Conservation (phyloP, 306 rosid species). For the Inga laurina region DNA sequence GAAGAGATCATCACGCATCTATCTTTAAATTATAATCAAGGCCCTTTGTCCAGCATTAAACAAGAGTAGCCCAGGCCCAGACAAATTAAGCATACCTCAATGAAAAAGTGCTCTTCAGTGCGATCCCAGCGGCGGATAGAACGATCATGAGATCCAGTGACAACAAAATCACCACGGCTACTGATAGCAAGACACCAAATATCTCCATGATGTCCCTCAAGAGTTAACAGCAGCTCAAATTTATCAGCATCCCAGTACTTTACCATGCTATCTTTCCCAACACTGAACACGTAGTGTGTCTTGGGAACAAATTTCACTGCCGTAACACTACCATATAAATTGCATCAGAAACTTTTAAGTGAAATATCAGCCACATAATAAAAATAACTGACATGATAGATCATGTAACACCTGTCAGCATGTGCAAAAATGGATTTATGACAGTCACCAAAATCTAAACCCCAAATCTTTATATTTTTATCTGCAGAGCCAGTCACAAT, state of each 20-base stretch:
- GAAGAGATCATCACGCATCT: constrained; percentile 3
- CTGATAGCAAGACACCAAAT: constrained; percentile 90
- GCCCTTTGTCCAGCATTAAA: constrained; percentile 16
- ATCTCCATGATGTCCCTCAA: constrained; percentile 97
- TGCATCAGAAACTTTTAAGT: constrained; percentile 30
- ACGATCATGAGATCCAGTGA: constrained; percentile 92
- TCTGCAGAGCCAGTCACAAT: constrained; percentile 94
- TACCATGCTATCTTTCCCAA: constrained; percentile 69
- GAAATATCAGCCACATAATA: constrained; percentile 4
- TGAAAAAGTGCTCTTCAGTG: constrained; percentile 93
- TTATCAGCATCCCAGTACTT: too few species aligned
- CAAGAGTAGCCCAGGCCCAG: background rate
- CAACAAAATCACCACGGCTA: constrained; percentile 85
- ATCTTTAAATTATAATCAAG: constrained; percentile 5
- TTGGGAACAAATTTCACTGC: constrained; percentile 81
- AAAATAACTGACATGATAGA: background rate
- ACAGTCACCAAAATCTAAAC: constrained; percentile 94
- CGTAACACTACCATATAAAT: constrained; percentile 67
- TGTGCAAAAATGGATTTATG: constrained; percentile 95
- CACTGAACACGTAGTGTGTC: constrained; percentile 90
- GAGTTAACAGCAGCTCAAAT: constrained; percentile 46
- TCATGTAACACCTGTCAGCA: constrained; percentile 68
- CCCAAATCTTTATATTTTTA: constrained; percentile 96
- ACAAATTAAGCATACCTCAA: constrained; percentile 65
- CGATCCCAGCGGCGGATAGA: constrained; percentile 99